These are phyloP conservation scores for Coniochaeta hoffmannii DNA, from an alignment of 2,329 filamentous ascomycete genomes.

Conservation along the genomic window DNA sequence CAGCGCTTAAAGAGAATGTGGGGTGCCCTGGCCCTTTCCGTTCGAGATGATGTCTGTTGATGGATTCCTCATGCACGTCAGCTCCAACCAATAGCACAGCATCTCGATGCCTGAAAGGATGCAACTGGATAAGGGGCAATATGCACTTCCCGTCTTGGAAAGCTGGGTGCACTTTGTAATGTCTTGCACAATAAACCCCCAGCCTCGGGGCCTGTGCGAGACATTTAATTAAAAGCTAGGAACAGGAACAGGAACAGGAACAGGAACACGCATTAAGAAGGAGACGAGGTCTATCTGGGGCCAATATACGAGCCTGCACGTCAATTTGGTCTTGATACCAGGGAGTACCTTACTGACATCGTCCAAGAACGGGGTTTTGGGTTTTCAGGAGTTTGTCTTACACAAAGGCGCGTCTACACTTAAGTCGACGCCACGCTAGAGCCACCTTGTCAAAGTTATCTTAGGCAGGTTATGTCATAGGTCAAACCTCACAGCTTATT, in stretches of 20 bases:
- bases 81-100: not conserved
- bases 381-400: not conserved
- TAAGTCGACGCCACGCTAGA: too few species aligned
- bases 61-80: not conserved
- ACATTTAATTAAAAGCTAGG: not conserved
- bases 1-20: too few species aligned
- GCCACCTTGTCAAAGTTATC: too few species aligned
- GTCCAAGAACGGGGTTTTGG: not conserved
- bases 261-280: not conserved
- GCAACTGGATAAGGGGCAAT: not conserved
- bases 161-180: not conserved
- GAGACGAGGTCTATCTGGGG: not conserved
- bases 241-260: not conserved
- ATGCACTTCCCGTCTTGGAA: slow-evolving; percentile 1
- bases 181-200: not conserved
- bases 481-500: too few species aligned
- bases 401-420: not conserved
- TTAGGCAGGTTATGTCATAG: too few species aligned
- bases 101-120: not conserved
- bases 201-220: not conserved
- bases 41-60: too few species aligned
- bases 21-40: too few species aligned
- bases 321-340: not conserved
- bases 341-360: not conserved
- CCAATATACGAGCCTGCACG: not conserved